These are phyloP conservation scores for Juglanconis juglandina DNA, from an alignment of 2,329 filamentous ascomycete species.

Conservation along the genomic window DNA sequence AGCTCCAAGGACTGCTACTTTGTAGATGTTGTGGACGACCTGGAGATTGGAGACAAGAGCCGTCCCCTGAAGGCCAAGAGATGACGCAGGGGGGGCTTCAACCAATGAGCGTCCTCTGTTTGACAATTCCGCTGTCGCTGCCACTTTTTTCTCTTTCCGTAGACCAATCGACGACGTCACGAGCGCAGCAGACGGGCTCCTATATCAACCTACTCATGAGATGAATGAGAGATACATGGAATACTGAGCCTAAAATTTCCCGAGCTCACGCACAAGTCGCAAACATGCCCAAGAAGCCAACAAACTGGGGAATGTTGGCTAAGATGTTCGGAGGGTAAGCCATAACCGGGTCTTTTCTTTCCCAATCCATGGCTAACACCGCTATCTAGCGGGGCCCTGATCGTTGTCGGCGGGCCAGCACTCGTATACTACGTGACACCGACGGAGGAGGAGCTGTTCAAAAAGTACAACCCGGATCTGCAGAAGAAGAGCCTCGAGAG, in stretches of 20 bases:
- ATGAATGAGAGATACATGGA: background rate
- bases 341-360: conserved; percentile 5
- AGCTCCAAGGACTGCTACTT: too few species aligned
- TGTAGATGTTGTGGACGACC: too few species aligned
- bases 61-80: too few species aligned
- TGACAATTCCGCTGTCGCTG: background rate
- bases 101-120: background rate
- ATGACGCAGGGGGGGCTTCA: too few species aligned
- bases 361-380: conserved; percentile 16
- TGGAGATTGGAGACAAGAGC: too few species aligned
- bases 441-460: conserved; percentile 86
- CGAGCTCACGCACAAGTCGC: background rate
- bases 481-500: conserved; percentile 82
- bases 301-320: conserved; percentile 55
- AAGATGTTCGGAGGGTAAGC: conserved; percentile 72
- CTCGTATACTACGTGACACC: conserved; percentile 77
- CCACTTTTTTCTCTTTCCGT: background rate
- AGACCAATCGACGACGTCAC: background rate
- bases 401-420: conserved; percentile 81
- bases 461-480: conserved; percentile 92
- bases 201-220: background rate
- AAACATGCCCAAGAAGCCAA: conserved; percentile 43
- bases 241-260: too few species aligned
- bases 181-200: background rate
- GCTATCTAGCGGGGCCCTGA: conserved; percentile 57